phyloP scores from a whole-genome alignment of 257 asterid genomes.

The Fraxinus quadrangulata region DNA sequence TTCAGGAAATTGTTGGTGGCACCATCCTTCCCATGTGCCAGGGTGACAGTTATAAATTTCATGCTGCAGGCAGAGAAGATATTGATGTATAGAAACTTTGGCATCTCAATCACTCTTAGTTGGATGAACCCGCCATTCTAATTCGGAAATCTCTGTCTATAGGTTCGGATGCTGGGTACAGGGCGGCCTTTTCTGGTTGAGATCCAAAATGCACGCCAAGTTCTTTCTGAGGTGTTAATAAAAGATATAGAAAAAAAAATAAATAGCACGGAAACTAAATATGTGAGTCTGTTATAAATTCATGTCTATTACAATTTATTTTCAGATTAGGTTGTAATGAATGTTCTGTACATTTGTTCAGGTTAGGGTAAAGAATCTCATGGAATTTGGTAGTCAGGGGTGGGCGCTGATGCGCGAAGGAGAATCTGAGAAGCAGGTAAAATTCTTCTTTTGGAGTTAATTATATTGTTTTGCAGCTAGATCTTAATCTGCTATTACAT shows the following conservation, averaged over 20 bases:
- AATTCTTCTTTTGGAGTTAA: conserved; percentile 12
- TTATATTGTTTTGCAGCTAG: not conserved
- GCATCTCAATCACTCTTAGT: conserved; percentile 21
- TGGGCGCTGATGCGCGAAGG: conserved; percentile 99
- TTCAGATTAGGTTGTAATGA: conserved; percentile 25
- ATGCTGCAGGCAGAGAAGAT: conserved; percentile 99
- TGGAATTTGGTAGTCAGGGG: conserved; percentile 68
- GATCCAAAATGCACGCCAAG: conserved; percentile 75
- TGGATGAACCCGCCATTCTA: conserved; percentile 17
- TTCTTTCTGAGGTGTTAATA: conserved; percentile 63
- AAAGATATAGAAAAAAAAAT: conserved; percentile 75
- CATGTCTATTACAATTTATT: conserved; percentile 19
- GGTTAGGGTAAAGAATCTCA: conserved; percentile 83
- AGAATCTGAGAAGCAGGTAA: conserved; percentile 96
- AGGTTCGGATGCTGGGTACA: conserved; percentile 97
- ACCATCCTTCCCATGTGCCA: conserved; percentile 74
- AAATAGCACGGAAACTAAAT: conserved; percentile 64
- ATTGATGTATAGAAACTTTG: conserved; percentile 67
- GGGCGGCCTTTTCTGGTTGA: conserved; percentile 96
- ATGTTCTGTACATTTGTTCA: conserved; percentile 30
- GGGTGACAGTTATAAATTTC: conserved; percentile 89
- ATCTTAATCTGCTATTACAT: conserved; percentile 23
- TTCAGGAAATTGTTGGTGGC: conserved; percentile 88
- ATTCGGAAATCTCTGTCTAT: conserved; percentile 25
- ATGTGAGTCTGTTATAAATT: conserved; percentile 44